Evolutionary conservation across 2,329 filamentous ascomycete genomes (phyloP), one percentile per base, ranked within the genome.

Genomic region (Pochonia chlamydosporia): DNA sequence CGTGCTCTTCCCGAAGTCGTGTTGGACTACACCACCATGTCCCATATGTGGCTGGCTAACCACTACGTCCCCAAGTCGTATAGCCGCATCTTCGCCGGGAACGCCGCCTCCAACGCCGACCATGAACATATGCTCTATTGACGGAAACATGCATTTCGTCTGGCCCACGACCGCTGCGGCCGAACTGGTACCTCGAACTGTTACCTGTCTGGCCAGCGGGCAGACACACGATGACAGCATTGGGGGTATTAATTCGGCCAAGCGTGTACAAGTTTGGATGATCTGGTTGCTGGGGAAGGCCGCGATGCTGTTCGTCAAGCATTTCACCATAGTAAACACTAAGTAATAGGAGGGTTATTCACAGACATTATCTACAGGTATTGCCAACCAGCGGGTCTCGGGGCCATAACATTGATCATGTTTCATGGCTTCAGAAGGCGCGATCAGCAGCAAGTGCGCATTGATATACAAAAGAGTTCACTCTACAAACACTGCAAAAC

Each of bases 181-280:
- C 7, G 61, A 59, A 9, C 40, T 51, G 21, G 43, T 61, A 3
- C n/a, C n/a, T n/a, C n/a, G n/a, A n/a, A n/a, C n/a, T n/a, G n/a
- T n/a, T n/a, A n/a, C 65, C 65, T 24, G 57, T 58, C 28, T 56
- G 52, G 1, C 64, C 63, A n/a, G 56, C 50, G 5, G 65, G 65
- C 2, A 67, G 44, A 40, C 52, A 52, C 1, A 57, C 59, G 23
- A 67, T 54, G 14, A 65, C 59, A 16, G 64, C 57, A 28, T 62
- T 62, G 40, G 66, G 63, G 2, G 40, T 41, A 0, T 56, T 51
- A 25, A 67, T 56, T 5, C 43, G 42, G 9, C 62, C 61, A 1
- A 60, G 40, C 1, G 48, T 59, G 40, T 65, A 65, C 2, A 49
- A 25, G 16, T 52, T 52, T 35, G 30, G 41, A 43, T 43, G 28